Evolutionary conservation across 2,329 filamentous ascomycete species (phyloP).

Genomic region (Fusarium goolgardi): DNA sequence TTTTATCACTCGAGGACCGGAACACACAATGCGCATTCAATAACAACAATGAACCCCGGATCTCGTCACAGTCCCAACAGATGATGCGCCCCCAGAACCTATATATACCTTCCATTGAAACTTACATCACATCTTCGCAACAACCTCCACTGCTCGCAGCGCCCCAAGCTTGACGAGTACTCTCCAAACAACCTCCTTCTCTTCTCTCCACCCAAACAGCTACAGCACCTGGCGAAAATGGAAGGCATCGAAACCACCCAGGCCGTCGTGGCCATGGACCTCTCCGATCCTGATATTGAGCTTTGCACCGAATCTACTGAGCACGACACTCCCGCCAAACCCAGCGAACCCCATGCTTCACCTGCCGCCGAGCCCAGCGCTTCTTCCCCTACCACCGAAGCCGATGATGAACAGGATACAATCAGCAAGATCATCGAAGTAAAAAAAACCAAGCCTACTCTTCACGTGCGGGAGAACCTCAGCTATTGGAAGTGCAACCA

Average conservation of each 20-base stretch:
- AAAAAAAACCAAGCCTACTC: slow-evolving; percentile 20
- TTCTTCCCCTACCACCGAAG: not conserved
- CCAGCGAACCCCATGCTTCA: not conserved
- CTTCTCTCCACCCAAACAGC: not conserved
- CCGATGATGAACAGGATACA: not conserved
- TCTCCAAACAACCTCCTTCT: not conserved
- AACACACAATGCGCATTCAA: slow-evolving; percentile 3
- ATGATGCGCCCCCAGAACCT: slow-evolving; percentile 5
- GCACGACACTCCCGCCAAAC: not conserved
- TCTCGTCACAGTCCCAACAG: not conserved
- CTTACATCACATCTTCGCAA: not conserved
- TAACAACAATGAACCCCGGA: slow-evolving; percentile 11
- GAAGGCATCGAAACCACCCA: slow-evolving; percentile 16
- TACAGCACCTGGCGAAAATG: slow-evolving; percentile 2
- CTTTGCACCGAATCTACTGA: not conserved
- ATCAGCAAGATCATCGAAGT: slow-evolving; percentile 10
- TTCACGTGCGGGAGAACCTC: slow-evolving; percentile 23
- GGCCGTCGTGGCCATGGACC: slow-evolving; percentile 14
- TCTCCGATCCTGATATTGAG: slow-evolving; percentile 9
- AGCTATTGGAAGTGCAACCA: slow-evolving; percentile 34
- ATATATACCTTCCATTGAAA: slow-evolving; percentile 1
- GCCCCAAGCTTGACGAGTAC: not conserved
- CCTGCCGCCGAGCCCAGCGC: not conserved
- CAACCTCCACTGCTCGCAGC: not conserved
- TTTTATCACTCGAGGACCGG: slow-evolving; percentile 12